A percentile compares a stretch with the other conserved stretches of the same genome.
Evolutionary conservation across 1,139 yeast genomes (phyloP).

Genomic region (Protomyces gravidus): DNA sequence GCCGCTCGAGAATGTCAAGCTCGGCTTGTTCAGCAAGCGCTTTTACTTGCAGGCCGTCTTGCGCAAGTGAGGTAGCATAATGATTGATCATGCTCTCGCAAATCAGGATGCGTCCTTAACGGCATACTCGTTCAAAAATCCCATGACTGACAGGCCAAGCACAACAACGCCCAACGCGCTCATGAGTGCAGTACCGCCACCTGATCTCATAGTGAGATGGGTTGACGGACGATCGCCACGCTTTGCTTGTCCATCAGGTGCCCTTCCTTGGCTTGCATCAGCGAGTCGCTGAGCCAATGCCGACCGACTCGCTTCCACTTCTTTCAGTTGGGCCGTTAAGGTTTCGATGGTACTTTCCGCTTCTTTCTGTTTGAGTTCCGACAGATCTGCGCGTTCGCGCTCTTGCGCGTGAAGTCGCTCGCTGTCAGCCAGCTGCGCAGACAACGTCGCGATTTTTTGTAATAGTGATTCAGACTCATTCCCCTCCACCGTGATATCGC

Average conservation of each 20-base stretch:
- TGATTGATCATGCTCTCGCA: neutral
- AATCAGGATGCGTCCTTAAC: neutral
- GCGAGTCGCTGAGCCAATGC: neutral
- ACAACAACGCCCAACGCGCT: conserved; percentile 24
- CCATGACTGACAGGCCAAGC: conserved; percentile 20
- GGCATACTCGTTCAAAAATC: conserved; percentile 12
- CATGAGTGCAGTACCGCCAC: conserved; percentile 17
- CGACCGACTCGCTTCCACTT: neutral
- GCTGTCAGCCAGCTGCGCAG: conserved; percentile 5
- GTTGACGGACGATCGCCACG: neutral
- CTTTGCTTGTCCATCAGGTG: neutral
- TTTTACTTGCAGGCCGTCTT: conserved; percentile 11
- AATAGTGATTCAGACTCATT: neutral
- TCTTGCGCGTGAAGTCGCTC: conserved; percentile 1
- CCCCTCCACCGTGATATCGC: neutral
- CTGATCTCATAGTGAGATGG: neutral
- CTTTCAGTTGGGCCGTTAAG: conserved; percentile 6
- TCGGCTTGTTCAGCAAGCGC: conserved; percentile 15
- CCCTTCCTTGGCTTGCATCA: neutral
- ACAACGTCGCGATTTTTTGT: neutral
- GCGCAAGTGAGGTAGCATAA: neutral
- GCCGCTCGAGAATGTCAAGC: conserved; percentile 11
- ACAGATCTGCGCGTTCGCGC: neutral
- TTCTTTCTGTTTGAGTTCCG: neutral
- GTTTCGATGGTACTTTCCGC: neutral